These are phyloP conservation scores for Penicillium samsonianum DNA, from an alignment of 495 filamentous ascomycete genomes.

Conservation along the genomic window DNA sequence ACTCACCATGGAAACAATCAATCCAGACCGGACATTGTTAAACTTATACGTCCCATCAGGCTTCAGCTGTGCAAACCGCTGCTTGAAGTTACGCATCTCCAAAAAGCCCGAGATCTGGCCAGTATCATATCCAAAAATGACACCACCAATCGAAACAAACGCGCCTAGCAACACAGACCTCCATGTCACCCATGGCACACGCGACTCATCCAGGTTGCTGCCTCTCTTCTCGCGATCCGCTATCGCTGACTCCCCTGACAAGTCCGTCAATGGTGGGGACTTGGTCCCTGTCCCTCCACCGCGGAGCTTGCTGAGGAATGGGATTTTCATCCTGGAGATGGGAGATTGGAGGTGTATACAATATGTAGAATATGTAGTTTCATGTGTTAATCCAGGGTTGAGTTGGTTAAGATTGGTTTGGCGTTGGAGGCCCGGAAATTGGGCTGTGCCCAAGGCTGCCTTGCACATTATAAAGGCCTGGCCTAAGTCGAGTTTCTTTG, in stretches of 20 bases:
- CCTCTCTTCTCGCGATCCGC: slow-evolving; percentile 19
- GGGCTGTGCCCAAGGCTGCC: not conserved
- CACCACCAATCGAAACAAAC: slow-evolving; percentile 65
- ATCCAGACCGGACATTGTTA: slow-evolving; percentile 51
- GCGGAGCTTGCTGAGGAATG: slow-evolving; percentile 13
- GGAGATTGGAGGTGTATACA: not conserved
- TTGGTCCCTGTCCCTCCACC: not conserved
- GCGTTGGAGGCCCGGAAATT: not conserved
- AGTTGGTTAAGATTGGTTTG: too few species aligned
- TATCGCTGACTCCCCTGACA: slow-evolving; percentile 5
- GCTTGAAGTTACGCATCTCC: slow-evolving; percentile 55
- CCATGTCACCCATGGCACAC: slow-evolving; percentile 45
- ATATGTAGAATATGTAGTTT: not conserved
- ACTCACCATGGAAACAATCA: slow-evolving; percentile 53
- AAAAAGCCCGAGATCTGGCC: slow-evolving; percentile 60
- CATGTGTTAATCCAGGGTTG: not conserved
- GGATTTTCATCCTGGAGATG: slow-evolving; percentile 11
- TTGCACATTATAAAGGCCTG: not conserved
- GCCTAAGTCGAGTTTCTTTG: not conserved
- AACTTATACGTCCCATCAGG: slow-evolving; percentile 39
- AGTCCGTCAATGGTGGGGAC: slow-evolving; percentile 21
- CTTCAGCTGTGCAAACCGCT: slow-evolving; percentile 42
- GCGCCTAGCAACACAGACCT: slow-evolving; percentile 49
- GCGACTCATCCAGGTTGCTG: slow-evolving; percentile 30
- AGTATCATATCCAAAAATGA: slow-evolving; percentile 57